phyloP scores from a whole-genome alignment of 768 basidiomycete species.

The Pilatotrama ljubarskyi region DNA sequence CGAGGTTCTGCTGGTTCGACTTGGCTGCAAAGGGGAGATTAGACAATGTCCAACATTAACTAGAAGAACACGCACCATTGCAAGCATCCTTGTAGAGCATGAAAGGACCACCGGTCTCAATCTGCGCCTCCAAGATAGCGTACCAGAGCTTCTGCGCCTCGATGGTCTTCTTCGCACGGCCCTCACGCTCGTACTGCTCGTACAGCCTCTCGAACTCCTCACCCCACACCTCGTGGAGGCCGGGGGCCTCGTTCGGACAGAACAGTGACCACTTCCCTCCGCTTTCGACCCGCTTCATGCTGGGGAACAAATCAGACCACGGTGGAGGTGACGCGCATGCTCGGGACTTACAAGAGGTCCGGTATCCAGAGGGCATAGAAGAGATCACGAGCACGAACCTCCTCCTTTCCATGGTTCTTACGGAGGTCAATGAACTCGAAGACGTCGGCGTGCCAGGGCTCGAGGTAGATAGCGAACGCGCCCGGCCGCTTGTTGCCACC shows the following conservation, averaged over 20 bases:
- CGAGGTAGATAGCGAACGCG: constrained; percentile 97
- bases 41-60: constrained; percentile 28
- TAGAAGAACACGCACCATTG: no score
- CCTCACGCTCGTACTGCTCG: constrained; percentile 86
- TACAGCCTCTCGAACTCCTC: constrained; percentile 88
- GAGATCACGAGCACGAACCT: constrained; percentile 91
- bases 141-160: constrained; percentile 99
- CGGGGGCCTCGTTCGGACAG: constrained; percentile 96
- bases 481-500: constrained; percentile 99
- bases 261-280: constrained; percentile 93
- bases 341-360: constrained; percentile 84
- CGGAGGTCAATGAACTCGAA: constrained; percentile 97
- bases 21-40: constrained; percentile 57
- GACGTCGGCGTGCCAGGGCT: constrained; percentile 98
- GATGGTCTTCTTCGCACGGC: constrained; percentile 78
- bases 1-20: constrained; percentile 98
- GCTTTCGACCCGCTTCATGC: constrained; percentile 95
- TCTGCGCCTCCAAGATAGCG: constrained; percentile 93
- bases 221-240: constrained; percentile 83
- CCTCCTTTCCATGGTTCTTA: constrained; percentile 99
- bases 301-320: constrained; percentile 30
- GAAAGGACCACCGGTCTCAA: constrained; percentile 98
- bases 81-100: constrained; percentile 98
- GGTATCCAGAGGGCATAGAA: constrained; percentile 99
- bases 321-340: neutral